phyloP scores from a whole-genome alignment of 352 stramenopile genomes.

The Phytophthora pisi region DNA sequence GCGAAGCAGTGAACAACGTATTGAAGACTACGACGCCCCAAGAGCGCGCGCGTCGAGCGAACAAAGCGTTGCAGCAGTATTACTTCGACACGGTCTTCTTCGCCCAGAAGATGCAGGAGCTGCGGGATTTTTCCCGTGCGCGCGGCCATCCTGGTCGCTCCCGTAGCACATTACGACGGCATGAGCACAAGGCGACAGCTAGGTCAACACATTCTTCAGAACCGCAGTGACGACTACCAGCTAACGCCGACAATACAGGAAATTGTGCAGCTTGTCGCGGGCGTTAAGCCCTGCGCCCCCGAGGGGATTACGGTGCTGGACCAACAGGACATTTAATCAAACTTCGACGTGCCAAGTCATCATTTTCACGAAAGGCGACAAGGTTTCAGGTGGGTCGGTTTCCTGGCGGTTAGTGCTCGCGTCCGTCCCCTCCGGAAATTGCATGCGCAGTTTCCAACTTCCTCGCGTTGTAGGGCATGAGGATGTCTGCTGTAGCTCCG shows the following conservation, averaged over 20 bases:
- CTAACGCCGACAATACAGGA: background rate
- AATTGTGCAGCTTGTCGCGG: background rate
- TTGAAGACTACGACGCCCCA: constrained; percentile 31
- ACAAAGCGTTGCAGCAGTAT: constrained; percentile 54
- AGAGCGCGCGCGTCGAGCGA: constrained; percentile 35
- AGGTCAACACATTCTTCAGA: constrained; percentile 1
- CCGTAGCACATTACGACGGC: constrained; percentile 19
- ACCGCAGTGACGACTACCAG: background rate
- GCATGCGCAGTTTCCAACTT: constrained; percentile 14
- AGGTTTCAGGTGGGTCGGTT: constrained; percentile 13
- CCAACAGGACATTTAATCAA: background rate
- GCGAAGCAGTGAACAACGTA: constrained; percentile 40
- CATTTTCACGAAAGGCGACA: constrained; percentile 1
- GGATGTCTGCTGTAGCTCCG: constrained; percentile 17
- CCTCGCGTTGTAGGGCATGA: constrained; percentile 5
- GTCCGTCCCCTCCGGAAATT: constrained; percentile 7
- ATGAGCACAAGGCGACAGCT: constrained; percentile 6
- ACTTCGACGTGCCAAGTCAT: background rate
- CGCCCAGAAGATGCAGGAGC: constrained; percentile 49
- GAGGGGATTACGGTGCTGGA: background rate
- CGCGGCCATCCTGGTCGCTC: constrained; percentile 16
- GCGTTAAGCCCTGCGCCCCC: background rate
- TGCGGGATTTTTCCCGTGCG: constrained; percentile 24
- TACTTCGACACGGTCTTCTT: constrained; percentile 70
- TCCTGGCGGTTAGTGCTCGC: constrained; percentile 15